Percentiles rank a stretch among this genome's conserved stretches.
phyloP scores from a whole-genome alignment of 164 flowering plant species.

The Buxus sempervirens region DNA sequence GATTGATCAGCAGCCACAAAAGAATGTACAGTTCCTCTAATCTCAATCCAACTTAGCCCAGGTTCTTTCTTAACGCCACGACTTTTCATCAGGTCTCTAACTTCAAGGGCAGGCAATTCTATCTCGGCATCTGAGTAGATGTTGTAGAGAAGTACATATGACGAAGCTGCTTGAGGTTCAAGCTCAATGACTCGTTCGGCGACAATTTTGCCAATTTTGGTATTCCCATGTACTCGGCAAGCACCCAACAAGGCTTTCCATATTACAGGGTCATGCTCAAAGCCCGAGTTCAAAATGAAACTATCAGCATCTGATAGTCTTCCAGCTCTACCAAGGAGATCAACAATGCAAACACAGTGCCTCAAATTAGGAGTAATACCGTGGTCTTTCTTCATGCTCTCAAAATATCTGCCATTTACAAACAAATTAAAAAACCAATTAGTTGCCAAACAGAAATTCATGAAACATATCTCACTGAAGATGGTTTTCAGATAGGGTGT shows the following conservation, averaged over 20 bases:
- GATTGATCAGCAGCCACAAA: conserved; percentile 47
- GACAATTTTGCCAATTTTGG: conserved; percentile 30
- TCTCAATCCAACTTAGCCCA: conserved; percentile 60
- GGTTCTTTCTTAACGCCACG: conserved; percentile 60
- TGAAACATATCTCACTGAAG: neutral
- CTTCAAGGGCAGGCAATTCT: conserved; percentile 23
- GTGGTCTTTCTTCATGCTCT: conserved; percentile 40
- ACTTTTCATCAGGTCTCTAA: conserved; percentile 47
- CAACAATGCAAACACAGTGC: conserved; percentile 56
- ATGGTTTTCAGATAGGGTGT: neutral
- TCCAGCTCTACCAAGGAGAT: conserved; percentile 63
- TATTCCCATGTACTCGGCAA: conserved; percentile 43
- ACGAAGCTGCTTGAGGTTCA: conserved; percentile 56
- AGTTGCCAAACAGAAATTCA: neutral
- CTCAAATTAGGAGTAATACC: conserved; percentile 34
- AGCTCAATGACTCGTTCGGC: conserved; percentile 54
- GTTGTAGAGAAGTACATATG: conserved; percentile 60
- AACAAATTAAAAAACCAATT: neutral
- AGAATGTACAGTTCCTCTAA: conserved; percentile 37
- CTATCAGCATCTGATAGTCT: conserved; percentile 52
- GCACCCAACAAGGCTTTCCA: conserved; percentile 63
- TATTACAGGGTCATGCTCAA: conserved; percentile 41
- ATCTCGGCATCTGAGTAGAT: conserved; percentile 42
- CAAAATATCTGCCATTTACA: conserved; percentile 30
- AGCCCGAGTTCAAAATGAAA: conserved; percentile 38